These are phyloP conservation scores for Gloeopeniophorella convolvens DNA, from an alignment of 768 basidiomycete species.

Conservation along the genomic window DNA sequence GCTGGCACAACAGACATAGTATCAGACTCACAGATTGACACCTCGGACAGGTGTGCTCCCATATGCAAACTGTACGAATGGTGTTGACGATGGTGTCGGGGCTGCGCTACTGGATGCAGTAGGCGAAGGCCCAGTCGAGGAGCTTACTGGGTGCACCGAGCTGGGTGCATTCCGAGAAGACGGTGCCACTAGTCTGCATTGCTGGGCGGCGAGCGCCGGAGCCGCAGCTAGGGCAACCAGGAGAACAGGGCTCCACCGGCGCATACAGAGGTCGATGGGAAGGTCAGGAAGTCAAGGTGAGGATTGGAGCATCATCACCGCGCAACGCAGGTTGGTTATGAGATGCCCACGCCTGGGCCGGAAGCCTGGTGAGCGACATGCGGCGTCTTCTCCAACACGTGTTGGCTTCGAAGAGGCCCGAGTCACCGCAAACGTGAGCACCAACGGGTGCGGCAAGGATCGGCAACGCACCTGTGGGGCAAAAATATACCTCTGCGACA, in stretches of 20 bases:
- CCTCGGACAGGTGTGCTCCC: conserved; percentile 43
- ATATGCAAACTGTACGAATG: conserved; percentile 35
- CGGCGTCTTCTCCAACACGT: conserved; percentile 6
- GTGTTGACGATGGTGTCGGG: conserved; percentile 23
- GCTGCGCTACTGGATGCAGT: conserved; percentile 5
- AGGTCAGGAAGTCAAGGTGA: background rate
- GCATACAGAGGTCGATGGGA: background rate
- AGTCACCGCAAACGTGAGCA: too few relatives aligned
- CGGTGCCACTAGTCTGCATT: conserved; percentile 22
- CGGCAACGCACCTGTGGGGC: too few relatives aligned
- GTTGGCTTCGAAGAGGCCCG: too few relatives aligned
- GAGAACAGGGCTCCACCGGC: conserved; percentile 1
- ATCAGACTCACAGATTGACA: conserved; percentile 51
- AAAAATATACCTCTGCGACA: too few relatives aligned
- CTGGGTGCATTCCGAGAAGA: conserved; percentile 7
- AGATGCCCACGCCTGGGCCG: background rate
- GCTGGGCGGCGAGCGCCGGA: conserved; percentile 19
- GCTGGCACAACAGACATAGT: background rate
- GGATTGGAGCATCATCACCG: conserved; percentile 1
- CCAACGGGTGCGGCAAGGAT: too few relatives aligned
- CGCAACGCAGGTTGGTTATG: background rate
- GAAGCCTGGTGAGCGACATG: conserved; percentile 3
- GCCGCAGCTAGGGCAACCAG: background rate
- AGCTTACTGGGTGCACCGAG: conserved; percentile 12
- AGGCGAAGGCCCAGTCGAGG: conserved; percentile 1